Percentiles rank a stretch among this genome's conserved stretches.
Evolutionary conservation across 305 asterid species (phyloP).

Genomic region (Fraxinus xanthoxyloides): DNA sequence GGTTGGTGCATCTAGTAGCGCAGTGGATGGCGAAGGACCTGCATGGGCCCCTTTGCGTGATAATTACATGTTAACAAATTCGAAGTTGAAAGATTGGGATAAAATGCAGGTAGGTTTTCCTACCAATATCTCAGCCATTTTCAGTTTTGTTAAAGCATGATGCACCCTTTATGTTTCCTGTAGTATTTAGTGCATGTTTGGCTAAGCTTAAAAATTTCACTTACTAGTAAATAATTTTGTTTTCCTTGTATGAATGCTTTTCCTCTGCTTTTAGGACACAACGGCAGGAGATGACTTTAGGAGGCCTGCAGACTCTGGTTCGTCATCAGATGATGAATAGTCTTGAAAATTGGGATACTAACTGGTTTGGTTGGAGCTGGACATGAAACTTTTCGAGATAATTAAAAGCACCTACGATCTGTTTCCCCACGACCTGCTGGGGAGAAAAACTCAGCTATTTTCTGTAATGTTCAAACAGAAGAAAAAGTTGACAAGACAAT

Average conservation of each 20-base stretch:
- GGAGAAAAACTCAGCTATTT: neutral
- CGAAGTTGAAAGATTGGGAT: conserved; percentile 90
- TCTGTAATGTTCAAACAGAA: too few species aligned
- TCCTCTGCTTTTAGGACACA: conserved; percentile 41
- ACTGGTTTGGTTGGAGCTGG: neutral
- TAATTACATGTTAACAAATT: conserved; percentile 78
- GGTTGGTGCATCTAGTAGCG: conserved; percentile 51
- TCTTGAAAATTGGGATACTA: neutral
- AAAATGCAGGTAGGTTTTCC: conserved; percentile 54
- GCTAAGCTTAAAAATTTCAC: neutral
- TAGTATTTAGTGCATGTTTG: neutral
- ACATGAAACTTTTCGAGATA: neutral
- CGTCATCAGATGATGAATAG: conserved; percentile 62
- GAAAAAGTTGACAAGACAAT: neutral
- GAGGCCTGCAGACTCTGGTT: conserved; percentile 41
- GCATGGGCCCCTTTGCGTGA: conserved; percentile 90
- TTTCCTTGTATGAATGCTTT: neutral
- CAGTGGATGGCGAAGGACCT: conserved; percentile 56
- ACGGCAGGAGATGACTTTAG: conserved; percentile 43
- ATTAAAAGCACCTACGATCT: neutral
- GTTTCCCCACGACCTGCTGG: neutral
- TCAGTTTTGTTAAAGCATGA: neutral
- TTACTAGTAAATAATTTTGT: neutral
- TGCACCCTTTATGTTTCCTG: neutral
- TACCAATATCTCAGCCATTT: neutral